Evolutionary conservation across 164 flowering plant genomes (phyloP).

Genomic region (Cinnamomum micranthum): DNA sequence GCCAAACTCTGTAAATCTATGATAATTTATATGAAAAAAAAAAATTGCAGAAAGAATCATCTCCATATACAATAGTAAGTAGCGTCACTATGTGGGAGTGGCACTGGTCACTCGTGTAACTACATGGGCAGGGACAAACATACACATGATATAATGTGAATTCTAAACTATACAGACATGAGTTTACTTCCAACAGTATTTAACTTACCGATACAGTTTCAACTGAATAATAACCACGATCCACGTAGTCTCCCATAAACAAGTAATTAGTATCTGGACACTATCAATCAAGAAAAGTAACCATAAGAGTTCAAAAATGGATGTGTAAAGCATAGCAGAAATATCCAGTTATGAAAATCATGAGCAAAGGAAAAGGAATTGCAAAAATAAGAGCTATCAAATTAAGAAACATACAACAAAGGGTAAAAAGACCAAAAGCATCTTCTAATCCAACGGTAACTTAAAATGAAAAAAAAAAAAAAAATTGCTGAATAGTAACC

Average conservation of each 20-base stretch:
- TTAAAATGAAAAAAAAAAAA: too few species aligned
- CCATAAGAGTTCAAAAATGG: slow-evolving; percentile 9
- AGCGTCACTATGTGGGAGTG: neutral
- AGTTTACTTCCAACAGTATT: neutral
- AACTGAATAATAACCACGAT: slow-evolving; percentile 94
- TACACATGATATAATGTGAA: neutral
- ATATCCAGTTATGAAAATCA: neutral
- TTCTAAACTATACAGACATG: neutral
- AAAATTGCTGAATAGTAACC: too few species aligned
- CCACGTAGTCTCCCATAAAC: slow-evolving; percentile 99
- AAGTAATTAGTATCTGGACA: slow-evolving; percentile 97
- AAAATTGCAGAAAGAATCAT: neutral
- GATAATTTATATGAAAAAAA: neutral
- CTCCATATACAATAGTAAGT: neutral
- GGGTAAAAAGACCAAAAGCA: neutral
- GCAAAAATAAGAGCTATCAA: neutral
- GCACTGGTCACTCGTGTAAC: neutral
- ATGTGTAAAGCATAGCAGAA: neutral
- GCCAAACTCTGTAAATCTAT: neutral
- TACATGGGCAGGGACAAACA: neutral
- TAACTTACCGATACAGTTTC: slow-evolving; percentile 83
- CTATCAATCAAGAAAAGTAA: slow-evolving; percentile 30
- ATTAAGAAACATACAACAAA: neutral
- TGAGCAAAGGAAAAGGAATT: neutral
- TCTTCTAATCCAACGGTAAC: neutral